Base-by-base conservation (phyloP, 345 rosid genomes). In the Durio zibethinus region DNA sequence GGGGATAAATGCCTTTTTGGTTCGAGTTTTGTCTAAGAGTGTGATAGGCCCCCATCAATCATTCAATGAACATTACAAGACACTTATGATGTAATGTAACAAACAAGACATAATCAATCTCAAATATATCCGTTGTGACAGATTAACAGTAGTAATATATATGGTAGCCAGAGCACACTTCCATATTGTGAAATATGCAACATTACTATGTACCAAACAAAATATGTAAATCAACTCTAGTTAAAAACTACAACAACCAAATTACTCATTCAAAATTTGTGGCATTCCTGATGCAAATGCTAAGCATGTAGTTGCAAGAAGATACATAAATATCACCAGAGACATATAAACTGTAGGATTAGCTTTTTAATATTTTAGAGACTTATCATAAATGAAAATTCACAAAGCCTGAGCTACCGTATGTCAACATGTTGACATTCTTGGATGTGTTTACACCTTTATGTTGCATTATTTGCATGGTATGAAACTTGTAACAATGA, bases 11-110 rank as follows among this genome's bases (percentile, higher is more conserved):
- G 43, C 35, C 40, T 64, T 52, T 80, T 21, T 4, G 15, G 59
- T 23, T 57, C 9, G 72, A 73, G 65, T 29, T 73, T 74, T 61
- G 59, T 53, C 75, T 60, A 59, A 70, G 76, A 76, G 76, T 36
- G 45, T 45, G 20, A 48, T n/a, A 7, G 67, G 79, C 62, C 43
- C 73, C 79, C 62, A 74, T 76, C 61, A 60, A 57, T 64, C 77
- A 78, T 42, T 79, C 57, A 70, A 48, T 48, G 31, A 52, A 64
- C 57, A 74, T 29, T 38, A 71, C 72, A 47, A 77, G 72, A 53
- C 78, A 56, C 65, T 56, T 73, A 14, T 20, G 47, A 38, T 73
- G 52, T 38, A 56, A 52, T 56, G 52, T 38, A 73, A 36, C 38
- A 31, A 56, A 73, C 21, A 73, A 56, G 65, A 54, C 52, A 31